Percentiles rank a stretch among this genome's conserved stretches.
These are phyloP conservation scores for Mycosarcoma mackinlayi DNA, from an alignment of 1,284 basidiomycete genomes.

Conservation along the genomic window DNA sequence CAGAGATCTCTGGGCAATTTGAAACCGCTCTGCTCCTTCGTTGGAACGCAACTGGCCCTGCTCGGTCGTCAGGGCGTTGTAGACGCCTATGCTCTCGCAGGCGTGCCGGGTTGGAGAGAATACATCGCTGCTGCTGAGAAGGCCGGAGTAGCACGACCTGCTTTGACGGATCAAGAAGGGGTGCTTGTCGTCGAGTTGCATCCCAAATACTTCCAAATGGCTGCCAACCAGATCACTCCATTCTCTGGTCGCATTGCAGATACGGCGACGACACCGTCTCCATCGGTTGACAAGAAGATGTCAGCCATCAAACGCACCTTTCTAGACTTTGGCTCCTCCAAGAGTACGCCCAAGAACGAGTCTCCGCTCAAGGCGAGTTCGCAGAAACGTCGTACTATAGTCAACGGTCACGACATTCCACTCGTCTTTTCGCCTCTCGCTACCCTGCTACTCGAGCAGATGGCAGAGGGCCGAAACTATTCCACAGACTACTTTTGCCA, in stretches of 20 bases:
- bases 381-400: conserved; percentile 14
- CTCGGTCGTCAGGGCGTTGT: conserved; percentile 36
- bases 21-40: conserved; percentile 33
- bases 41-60: conserved; percentile 28
- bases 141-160: conserved; percentile 44
- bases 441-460: conserved; percentile 43
- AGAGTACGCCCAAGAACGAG: conserved; percentile 21
- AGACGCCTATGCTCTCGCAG: conserved; percentile 47
- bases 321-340: conserved; percentile 17
- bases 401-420: conserved; percentile 44
- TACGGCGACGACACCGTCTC: conserved; percentile 24
- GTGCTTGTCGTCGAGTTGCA: conserved; percentile 40
- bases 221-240: conserved; percentile 25
- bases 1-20: conserved; percentile 32
- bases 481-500: conserved; percentile 53
- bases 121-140: conserved; percentile 54
- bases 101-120: conserved; percentile 45
- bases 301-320: conserved; percentile 13
- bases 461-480: conserved; percentile 42
- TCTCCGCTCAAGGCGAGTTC: conserved; percentile 9
- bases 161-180: conserved; percentile 31
- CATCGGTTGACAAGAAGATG: conserved; percentile 28
- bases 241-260: conserved; percentile 26
- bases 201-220: conserved; percentile 26
- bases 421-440: conserved; percentile 28